Conservation (phyloP, 2,329 filamentous ascomycete genomes). For the Beauveria scarabaeidicola region DNA sequence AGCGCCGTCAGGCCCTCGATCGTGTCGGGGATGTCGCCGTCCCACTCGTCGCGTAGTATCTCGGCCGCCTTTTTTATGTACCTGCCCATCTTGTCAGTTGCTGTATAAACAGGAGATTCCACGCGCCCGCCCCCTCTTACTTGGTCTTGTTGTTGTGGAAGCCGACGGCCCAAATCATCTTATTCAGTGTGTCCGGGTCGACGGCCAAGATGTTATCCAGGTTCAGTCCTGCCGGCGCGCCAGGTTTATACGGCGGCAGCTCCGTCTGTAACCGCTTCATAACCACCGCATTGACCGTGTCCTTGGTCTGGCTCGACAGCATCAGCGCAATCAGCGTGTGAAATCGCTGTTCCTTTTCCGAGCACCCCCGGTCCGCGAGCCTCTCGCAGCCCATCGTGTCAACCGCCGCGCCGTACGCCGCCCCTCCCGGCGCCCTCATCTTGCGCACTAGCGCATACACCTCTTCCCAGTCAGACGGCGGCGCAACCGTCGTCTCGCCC, state of each 20-base stretch:
- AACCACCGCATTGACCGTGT: constrained; percentile 77
- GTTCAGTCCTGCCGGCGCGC: constrained; percentile 49
- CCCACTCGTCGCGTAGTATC: constrained; percentile 62
- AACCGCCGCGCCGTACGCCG: constrained; percentile 68
- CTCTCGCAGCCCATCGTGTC: constrained; percentile 96
- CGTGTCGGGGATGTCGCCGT: constrained; percentile 71
- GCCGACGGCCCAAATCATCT: constrained; percentile 73
- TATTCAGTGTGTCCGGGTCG: constrained; percentile 55
- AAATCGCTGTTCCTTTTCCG: constrained; percentile 56
- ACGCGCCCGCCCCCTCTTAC: constrained; percentile 31
- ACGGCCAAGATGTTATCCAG: constrained; percentile 71
- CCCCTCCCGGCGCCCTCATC: constrained; percentile 56
- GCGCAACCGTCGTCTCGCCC: constrained; percentile 33
- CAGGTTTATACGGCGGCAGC: constrained; percentile 45
- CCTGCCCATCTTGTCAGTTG: constrained; percentile 18
- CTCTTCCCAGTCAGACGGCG: constrained; percentile 74
- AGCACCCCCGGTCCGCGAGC: constrained; percentile 48
- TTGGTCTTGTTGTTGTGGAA: constrained; percentile 95
- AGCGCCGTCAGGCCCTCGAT: constrained; percentile 67
- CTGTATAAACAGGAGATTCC: not conserved
- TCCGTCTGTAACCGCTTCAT: constrained; percentile 73
- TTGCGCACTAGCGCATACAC: constrained; percentile 69
- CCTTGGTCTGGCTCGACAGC: constrained; percentile 88
- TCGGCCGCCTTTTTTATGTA: constrained; percentile 66
- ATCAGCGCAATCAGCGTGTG: constrained; percentile 84